Conservation (phyloP, 2,329 filamentous ascomycete genomes). For the Colletotrichum endophyticum region DNA sequence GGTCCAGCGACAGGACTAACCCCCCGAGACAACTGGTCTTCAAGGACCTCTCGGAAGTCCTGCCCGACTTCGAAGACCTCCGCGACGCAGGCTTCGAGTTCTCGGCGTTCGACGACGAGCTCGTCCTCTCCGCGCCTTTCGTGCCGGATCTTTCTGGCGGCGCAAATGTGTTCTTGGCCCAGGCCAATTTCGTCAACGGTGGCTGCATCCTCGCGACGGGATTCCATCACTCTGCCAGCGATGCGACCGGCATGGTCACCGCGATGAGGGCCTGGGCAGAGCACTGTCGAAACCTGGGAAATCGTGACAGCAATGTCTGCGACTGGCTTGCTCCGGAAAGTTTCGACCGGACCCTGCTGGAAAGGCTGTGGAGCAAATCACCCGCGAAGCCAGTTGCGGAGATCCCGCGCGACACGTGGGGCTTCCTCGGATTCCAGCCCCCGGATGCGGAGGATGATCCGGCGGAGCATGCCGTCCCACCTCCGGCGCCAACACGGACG, state of each 20-base stretch:
- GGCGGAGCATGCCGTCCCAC: background rate
- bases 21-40: slow-evolving; percentile 22
- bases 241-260: slow-evolving; percentile 32
- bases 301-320: slow-evolving; percentile 17
- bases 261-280: slow-evolving; percentile 34
- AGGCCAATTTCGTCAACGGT: slow-evolving; percentile 35
- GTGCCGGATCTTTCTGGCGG: slow-evolving; percentile 22
- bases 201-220: slow-evolving; percentile 28
- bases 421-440: slow-evolving; percentile 27
- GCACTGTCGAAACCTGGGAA: slow-evolving; percentile 30
- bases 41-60: slow-evolving; percentile 28
- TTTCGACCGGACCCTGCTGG: slow-evolving; percentile 31
- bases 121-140: slow-evolving; percentile 26
- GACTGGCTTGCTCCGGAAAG: slow-evolving; percentile 32
- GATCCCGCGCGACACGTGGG: slow-evolving; percentile 25
- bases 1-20: background rate
- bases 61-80: slow-evolving; percentile 26
- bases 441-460: background rate
- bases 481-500: background rate
- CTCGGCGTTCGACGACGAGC: slow-evolving; percentile 29
- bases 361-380: slow-evolving; percentile 31
- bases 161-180: slow-evolving; percentile 30
- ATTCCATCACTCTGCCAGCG: slow-evolving; percentile 17
- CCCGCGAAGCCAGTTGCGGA: slow-evolving; percentile 23
- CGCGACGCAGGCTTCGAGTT: slow-evolving; percentile 27